Evolutionary conservation across 148 eudicot genomes (phyloP).

Genomic region (Pouteria glomerata): DNA sequence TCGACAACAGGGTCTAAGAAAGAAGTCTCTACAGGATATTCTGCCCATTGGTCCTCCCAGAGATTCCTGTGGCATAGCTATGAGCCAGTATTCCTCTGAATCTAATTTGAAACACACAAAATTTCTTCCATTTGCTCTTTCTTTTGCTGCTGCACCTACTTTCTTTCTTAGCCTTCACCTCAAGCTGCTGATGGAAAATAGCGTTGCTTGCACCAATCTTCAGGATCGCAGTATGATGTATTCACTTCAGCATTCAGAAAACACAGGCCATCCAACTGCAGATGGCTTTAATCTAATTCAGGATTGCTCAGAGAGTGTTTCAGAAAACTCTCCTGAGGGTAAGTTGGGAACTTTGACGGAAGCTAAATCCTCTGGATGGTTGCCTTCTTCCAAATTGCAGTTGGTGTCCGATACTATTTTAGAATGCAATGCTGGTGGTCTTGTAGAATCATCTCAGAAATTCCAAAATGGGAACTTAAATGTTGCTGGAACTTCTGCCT

Average conservation of each 20-base stretch:
- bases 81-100: conserved; percentile 22
- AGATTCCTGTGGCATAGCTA: conserved; percentile 29
- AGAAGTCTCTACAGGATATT: conserved; percentile 20
- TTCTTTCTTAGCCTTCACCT: conserved; percentile 70
- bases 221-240: conserved; percentile 26
- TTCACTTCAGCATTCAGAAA: conserved; percentile 27
- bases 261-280: conserved; percentile 6
- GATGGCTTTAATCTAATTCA: conserved; percentile 19
- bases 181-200: conserved; percentile 64
- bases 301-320: conserved; percentile 14
- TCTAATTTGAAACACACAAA: conserved; percentile 32
- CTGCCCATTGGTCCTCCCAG: conserved; percentile 25
- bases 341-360: conserved; percentile 15
- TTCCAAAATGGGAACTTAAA: conserved; percentile 13
- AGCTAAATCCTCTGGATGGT: conserved; percentile 15
- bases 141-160: conserved; percentile 67
- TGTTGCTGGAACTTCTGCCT: conserved; percentile 9
- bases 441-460: conserved; percentile 8
- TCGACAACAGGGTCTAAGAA: conserved; percentile 34
- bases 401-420: conserved; percentile 1
- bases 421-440: conserved; percentile 23
- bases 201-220: conserved; percentile 42
- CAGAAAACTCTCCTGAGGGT: conserved; percentile 22
- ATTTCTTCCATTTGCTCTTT: conserved; percentile 54
- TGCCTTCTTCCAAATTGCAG: conserved; percentile 13